Evolutionary conservation across 2,329 filamentous ascomycete species (phyloP).

Genomic region (Boeremia lycopersici): DNA sequence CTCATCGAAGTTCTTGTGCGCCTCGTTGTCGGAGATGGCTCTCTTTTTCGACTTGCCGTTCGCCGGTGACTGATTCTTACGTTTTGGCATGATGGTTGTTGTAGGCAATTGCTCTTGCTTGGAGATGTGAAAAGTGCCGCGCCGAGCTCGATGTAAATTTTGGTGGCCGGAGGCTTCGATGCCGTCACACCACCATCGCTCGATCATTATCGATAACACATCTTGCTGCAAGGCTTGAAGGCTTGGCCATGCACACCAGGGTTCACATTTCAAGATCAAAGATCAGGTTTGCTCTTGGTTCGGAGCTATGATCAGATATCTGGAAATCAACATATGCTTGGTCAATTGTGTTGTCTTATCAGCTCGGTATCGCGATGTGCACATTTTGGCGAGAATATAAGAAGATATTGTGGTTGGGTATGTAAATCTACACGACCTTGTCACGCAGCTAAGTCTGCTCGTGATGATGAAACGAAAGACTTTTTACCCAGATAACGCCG

Average conservation of each 20-base stretch:
- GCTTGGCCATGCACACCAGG: too few relatives aligned
- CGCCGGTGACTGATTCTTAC: slow-evolving; percentile 48
- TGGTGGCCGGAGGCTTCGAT: slow-evolving; percentile 7
- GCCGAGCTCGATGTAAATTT: slow-evolving; percentile 4
- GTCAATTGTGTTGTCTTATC: too few relatives aligned
- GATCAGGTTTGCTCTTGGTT: too few relatives aligned
- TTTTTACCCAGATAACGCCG: slow-evolving; percentile 20
- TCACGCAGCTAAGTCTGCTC: slow-evolving; percentile 11
- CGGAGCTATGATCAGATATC: too few relatives aligned
- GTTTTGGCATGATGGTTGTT: slow-evolving; percentile 42
- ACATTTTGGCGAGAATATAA: neutral
- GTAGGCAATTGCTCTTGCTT: neutral
- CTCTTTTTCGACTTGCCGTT: slow-evolving; percentile 52
- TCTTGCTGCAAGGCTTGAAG: neutral
- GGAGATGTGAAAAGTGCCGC: neutral
- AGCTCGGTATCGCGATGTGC: too few relatives aligned
- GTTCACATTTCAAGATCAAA: too few relatives aligned
- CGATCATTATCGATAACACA: slow-evolving; percentile 10
- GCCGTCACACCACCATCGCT: slow-evolving; percentile 18
- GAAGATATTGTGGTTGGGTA: slow-evolving; percentile 21
- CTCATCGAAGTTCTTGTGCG: slow-evolving; percentile 47
- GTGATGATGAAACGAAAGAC: slow-evolving; percentile 9
- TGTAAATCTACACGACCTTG: slow-evolving; percentile 12
- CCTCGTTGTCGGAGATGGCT: slow-evolving; percentile 49
- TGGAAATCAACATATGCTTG: too few relatives aligned